Evolutionary conservation across 148 eudicot genomes (phyloP).

Genomic region (Silene conica): DNA sequence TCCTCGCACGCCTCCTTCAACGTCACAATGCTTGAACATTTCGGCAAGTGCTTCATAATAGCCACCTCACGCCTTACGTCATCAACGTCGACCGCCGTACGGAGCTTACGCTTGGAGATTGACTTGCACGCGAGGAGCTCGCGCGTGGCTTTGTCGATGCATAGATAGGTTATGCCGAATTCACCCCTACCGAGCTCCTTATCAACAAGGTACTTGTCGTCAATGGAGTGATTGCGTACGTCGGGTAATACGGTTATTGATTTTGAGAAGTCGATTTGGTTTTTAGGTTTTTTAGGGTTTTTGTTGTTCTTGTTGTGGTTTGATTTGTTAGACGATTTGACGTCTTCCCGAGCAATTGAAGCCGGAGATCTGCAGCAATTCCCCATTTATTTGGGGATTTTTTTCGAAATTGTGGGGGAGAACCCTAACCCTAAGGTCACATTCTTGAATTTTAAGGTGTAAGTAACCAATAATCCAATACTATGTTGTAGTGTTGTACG

Average conservation of each 20-base stretch:
- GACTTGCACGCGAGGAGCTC: constrained; percentile 84
- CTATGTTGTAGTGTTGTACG: too few relatives aligned
- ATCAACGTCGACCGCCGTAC: constrained; percentile 82
- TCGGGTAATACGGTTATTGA: constrained; percentile 2
- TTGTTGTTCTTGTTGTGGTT: constrained; percentile 17
- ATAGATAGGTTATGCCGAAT: constrained; percentile 82
- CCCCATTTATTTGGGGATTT: constrained; percentile 52
- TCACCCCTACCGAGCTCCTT: constrained; percentile 82
- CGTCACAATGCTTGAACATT: constrained; percentile 61
- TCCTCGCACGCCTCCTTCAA: constrained; percentile 92
- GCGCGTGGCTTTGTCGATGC: constrained; percentile 48
- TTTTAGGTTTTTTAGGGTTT: constrained; percentile 10
- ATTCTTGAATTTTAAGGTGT: too few relatives aligned
- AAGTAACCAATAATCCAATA: too few relatives aligned
- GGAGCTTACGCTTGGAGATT: constrained; percentile 81
- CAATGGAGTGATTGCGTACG: constrained; percentile 48
- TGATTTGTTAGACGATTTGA: constrained; percentile 50
- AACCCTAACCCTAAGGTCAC: too few relatives aligned
- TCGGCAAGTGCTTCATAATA: constrained; percentile 86
- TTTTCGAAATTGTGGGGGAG: too few relatives aligned
- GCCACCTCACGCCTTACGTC: constrained; percentile 91
- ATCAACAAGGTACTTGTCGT: constrained; percentile 73
- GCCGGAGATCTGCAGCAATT: constrained; percentile 99
- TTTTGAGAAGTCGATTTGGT: too few relatives aligned
- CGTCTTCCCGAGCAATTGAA: constrained; percentile 82